phyloP scores from a whole-genome alignment of 129 eudicot species.

The Flaveria robusta region DNA sequence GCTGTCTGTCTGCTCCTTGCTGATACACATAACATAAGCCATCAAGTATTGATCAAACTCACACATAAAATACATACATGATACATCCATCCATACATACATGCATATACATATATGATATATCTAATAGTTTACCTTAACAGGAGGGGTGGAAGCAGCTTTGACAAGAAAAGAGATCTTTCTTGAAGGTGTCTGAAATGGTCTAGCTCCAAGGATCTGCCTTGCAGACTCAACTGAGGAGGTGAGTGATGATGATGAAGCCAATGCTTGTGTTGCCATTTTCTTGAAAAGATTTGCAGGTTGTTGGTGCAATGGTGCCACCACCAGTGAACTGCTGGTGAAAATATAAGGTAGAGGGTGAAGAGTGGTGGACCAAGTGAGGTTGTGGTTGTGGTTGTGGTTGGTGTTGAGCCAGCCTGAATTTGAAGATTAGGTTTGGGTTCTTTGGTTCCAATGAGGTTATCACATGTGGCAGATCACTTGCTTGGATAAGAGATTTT shows the following conservation, averaged over 20 bases:
- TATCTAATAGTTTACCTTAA: conserved; percentile 52
- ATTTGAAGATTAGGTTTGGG: conserved; percentile 54
- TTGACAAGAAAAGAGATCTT: conserved; percentile 73
- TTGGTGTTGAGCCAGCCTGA: conserved; percentile 41
- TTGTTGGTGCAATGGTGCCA: conserved; percentile 15
- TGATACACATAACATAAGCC: conserved; percentile 43
- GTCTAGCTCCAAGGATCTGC: conserved; percentile 61
- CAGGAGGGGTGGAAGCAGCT: conserved; percentile 94
- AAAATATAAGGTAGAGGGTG: conserved; percentile 41
- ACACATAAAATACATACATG: conserved; percentile 2
- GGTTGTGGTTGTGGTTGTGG: conserved; percentile 57
- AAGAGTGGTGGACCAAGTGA: conserved; percentile 53
- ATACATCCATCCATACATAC: not conserved
- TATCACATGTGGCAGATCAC: conserved; percentile 56
- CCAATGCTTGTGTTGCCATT: conserved; percentile 87
- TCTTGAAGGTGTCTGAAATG: conserved; percentile 49
- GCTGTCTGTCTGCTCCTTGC: conserved; percentile 90
- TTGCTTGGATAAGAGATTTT: no score
- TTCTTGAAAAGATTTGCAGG: conserved; percentile 19
- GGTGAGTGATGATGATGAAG: conserved; percentile 86
- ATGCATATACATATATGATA: not conserved
- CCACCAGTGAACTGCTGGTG: conserved; percentile 20
- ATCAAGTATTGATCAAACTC: conserved; percentile 29
- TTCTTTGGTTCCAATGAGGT: conserved; percentile 62
- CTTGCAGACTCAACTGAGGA: conserved; percentile 76